Conservation (phyloP, 2,329 filamentous ascomycete genomes). For the Talaromyces sp. region DNA sequence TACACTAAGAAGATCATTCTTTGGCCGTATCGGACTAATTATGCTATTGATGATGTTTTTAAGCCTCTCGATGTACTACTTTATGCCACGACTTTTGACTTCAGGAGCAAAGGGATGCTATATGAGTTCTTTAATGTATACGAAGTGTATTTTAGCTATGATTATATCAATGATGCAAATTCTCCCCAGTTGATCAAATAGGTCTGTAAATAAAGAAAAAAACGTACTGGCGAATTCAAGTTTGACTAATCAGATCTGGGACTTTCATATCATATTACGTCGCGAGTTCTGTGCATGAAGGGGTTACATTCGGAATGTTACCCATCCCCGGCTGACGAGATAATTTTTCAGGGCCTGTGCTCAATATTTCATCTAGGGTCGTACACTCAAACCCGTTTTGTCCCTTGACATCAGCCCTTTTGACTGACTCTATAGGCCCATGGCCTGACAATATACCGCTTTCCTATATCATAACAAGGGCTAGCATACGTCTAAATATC, state of each 20-base stretch:
- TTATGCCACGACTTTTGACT: not conserved
- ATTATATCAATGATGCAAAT: not conserved
- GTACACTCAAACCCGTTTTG: not conserved
- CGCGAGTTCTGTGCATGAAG: not conserved
- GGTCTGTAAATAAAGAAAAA: no score
- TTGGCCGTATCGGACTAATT: not conserved
- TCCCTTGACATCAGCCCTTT: no score
- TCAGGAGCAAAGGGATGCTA: not conserved
- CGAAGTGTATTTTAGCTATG: not conserved
- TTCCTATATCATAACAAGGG: no score
- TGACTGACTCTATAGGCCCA: no score
- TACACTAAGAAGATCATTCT: not conserved
- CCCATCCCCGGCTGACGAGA: slow-evolving; percentile 12
- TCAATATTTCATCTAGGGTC: not conserved
- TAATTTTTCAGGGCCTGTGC: slow-evolving; percentile 2
- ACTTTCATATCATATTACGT: not conserved
- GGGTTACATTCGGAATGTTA: slow-evolving; percentile 28
- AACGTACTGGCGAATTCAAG: no score
- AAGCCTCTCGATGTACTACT: not conserved
- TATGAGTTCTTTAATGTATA: not conserved
- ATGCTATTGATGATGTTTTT: not conserved
- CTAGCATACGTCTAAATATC: not conserved
- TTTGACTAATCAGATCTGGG: not conserved
- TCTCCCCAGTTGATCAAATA: no score
- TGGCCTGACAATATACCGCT: not conserved